These are phyloP conservation scores for Apiotrichum brassicae DNA, from an alignment of 1,284 basidiomycete species.

Conservation along the genomic window DNA sequence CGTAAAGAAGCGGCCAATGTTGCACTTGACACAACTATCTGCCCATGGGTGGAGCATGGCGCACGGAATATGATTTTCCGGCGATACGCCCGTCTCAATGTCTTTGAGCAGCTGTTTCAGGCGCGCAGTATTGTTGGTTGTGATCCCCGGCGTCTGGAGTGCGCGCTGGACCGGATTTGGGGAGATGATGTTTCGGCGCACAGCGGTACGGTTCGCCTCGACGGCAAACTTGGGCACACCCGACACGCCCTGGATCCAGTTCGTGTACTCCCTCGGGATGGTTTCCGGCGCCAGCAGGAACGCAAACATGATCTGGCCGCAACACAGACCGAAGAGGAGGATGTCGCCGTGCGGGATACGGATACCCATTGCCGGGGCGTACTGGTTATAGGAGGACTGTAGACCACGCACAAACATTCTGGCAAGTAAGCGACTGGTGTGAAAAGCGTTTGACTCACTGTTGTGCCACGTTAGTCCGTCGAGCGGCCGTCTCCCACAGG, in stretches of 20 bases:
- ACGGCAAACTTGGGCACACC: constrained; percentile 60
- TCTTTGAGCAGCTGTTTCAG: constrained; percentile 31
- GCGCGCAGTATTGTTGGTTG: constrained; percentile 24
- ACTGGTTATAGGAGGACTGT: constrained; percentile 49
- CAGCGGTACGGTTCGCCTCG: constrained; percentile 58
- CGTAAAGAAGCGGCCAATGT: constrained; percentile 66
- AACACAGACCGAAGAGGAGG: constrained; percentile 74
- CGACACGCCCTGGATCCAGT: constrained; percentile 64
- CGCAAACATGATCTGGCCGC: constrained; percentile 82
- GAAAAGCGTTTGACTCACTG: constrained; percentile 51
- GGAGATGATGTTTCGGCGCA: constrained; percentile 57
- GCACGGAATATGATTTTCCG: constrained; percentile 52
- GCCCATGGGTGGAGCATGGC: constrained; percentile 73
- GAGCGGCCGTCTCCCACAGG: constrained; percentile 67
- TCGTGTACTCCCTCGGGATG: constrained; percentile 66
- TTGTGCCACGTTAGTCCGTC: constrained; percentile 72
- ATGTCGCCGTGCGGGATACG: constrained; percentile 78
- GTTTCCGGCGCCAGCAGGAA: constrained; percentile 77
- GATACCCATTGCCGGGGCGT: constrained; percentile 49
- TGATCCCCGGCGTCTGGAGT: constrained; percentile 46
- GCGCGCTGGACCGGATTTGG: constrained; percentile 55
- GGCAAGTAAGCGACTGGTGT: background rate
- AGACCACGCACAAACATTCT: constrained; percentile 48
- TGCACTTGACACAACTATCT: constrained; percentile 62
- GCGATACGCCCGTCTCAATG: constrained; percentile 21